Base-by-base conservation (phyloP, 495 filamentous ascomycete species). In the Pyrenula massariospora region DNA sequence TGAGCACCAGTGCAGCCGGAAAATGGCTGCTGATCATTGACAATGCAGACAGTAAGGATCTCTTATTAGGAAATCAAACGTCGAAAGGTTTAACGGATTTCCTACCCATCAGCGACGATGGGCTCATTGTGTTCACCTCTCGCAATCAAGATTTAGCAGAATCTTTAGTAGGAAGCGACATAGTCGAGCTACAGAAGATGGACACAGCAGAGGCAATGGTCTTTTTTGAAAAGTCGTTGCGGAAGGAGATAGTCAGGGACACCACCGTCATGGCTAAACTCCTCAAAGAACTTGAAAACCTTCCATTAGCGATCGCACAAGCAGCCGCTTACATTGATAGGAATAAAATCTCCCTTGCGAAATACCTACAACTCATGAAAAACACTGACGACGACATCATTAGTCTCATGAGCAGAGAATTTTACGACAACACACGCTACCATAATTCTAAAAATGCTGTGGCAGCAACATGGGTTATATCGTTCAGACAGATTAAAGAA, bases 391-490 rank as follows among this genome's bases (percentile, higher is more conserved):
- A 72, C 31, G 66, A 72, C 12, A 59, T 59, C 1, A 62, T 74
- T 10, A 63, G 67, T 20, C 61, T 82, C 3, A 59, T 82, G 11
- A 77, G 73, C 55, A 60, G 70, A 61, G 77, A 80, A 2, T 84
- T 80, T 54, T 65, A 69, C 3, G 76, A 80, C 25, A 59, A 69
- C 3, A 60, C 66, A 10, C 62, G 75, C 52, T 77, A 80, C 56
- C 42, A 31, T 2, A 68, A 65, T 3, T 66, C 60, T 15, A 63
- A 72, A 19, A 83, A 81, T 56, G 69, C 81, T 2, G 68, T 84
- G 0, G 77, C 75, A 1, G 70, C 67, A 0, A 84, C 80, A 0
- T 84, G 77, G 79, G 64, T 76, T 0, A 72, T 79, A 0, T 80
- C 78, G 0, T 78, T 83, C 53, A 56, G 66, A 0, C 72, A 81